phyloP scores from a whole-genome alignment of 2,329 filamentous ascomycete species.

The Aspergillus udagawae region DNA sequence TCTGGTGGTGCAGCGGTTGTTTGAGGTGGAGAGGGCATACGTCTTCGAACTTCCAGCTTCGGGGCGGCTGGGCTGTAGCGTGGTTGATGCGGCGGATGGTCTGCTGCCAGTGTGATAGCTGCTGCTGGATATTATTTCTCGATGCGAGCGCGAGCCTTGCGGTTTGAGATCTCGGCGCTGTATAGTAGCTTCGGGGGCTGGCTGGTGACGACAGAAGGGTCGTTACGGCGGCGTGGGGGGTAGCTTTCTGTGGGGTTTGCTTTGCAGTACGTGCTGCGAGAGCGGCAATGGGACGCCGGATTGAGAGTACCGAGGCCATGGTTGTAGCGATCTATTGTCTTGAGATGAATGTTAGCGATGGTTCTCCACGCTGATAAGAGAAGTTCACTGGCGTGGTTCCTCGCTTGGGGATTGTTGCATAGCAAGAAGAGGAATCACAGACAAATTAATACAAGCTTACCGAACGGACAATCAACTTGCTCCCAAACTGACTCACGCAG shows the following conservation, averaged over 20 bases:
- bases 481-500: background rate
- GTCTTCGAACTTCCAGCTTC: constrained; percentile 34
- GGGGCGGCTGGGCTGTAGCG: constrained; percentile 5
- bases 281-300: constrained; percentile 3
- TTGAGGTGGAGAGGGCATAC: constrained; percentile 17
- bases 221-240: background rate
- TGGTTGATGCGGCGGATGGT: constrained; percentile 20
- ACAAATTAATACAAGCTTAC: background rate
- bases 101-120: background rate
- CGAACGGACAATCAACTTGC: background rate
- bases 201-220: background rate
- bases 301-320: constrained; percentile 10
- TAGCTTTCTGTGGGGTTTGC: background rate
- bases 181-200: background rate
- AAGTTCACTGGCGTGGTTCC: background rate
- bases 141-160: background rate
- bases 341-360: background rate
- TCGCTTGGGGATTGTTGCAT: background rate
- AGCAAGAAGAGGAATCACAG: background rate
- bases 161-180: background rate
- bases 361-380: background rate
- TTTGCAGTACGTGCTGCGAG: constrained; percentile 7
- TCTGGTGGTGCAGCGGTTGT: background rate
- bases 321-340: background rate
- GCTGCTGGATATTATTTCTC: background rate